Base-by-base conservation (phyloP, 305 asterid species). In the Fraxinus paxiana region DNA sequence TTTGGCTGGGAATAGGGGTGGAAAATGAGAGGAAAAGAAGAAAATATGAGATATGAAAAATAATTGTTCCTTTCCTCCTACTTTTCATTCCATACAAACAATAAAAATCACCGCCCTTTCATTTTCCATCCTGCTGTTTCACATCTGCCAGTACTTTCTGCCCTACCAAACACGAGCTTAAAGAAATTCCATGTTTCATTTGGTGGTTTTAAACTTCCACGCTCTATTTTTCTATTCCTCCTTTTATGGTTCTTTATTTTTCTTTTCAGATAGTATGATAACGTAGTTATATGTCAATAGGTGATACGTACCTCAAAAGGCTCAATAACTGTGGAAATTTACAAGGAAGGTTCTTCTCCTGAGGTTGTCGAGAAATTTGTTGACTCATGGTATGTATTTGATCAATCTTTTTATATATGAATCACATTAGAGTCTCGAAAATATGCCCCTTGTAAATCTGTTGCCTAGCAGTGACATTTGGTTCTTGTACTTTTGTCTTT, bases 331-430 rank as follows among this genome's bases (percentile, higher is more conserved):
- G 97, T 88, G 78, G 97, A 95, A 86, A 93, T 95, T 51, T 92
- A 86, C 92, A 93, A 89, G 85, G 98, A 95, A 76, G 92, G 97
- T 81, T 91, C 98, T 80, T 91, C 98, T 81, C 93, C 94, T 37
- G 97, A 90, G 78, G 90, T 86, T 75, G 93, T 92, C 82, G 85
- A 81, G 76, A 92, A 91, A 81, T 95, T 95, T 87, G 79, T 92
- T 82, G 86, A 87, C 67, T 85, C 91, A 43, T 88, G 97, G 98
- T 95, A 86, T 33, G 90, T 78, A 33, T 80, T 69, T 26, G 37
- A 26, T 67, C 31, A 18, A 75, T 83, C 61, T 10, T 61, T 81
- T 78, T 38, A 8, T 81, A 6, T 30, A 71, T 51, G 76, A 74
- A 76, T 86, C 38, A 34, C 82, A 13, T 4, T 79, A 6, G 26